Base-by-base conservation (phyloP, 371 early-diverging fungal genomes). In the Sporodiniella umbellata region DNA sequence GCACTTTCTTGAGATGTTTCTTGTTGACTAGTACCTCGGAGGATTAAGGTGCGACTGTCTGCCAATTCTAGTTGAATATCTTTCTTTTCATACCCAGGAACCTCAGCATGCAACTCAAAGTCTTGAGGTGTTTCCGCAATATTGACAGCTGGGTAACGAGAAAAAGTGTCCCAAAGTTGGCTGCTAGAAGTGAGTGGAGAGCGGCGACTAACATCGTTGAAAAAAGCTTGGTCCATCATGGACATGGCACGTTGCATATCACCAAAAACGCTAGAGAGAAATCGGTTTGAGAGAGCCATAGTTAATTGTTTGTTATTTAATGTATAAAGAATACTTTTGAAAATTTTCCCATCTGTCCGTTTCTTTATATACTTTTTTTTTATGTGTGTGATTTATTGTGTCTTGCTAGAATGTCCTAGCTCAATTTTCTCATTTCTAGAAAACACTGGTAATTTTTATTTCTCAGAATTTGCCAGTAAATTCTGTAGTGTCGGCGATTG, bases 161-260 rank as follows among this genome's bases (percentile, higher is more conserved):
- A 22, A 1, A 11, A 8, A 44, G 45, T 2, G 28, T n/a, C 18
- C 38, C 38, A 37, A n/a, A 5, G 14, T 15, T 37, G n/a, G n/a
- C n/a, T 37, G 1, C n/a, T 7, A 37, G 8, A 8, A 15, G 44
- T 0, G 12, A 42, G 12, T 15, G 49, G 22, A 25, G 54, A 47
- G 15, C 59, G 63, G 18, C 60, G 62, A 33, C 33, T 35, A 33
- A 55, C 44, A 3, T 48, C 54, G 15, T 39, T 50, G 28, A 54
- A 57, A 4, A 62, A 23, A 11, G 74, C 70, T 21, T 73, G 64
- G 1, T 72, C 70, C 8, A 72, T 44, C 19, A 65, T 19, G 14
- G 63, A 25, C 30, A 73, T 57, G 4, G 72, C 69, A 21, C 69
- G 65, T 43, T 51, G 47, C 47, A 68, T 52, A 35, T 74, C 75